A percentile compares a stretch with the other conserved stretches of the same genome.
Conservation (phyloP, 371 early-diverging fungal species). For the Umbelopsis sp. region DNA sequence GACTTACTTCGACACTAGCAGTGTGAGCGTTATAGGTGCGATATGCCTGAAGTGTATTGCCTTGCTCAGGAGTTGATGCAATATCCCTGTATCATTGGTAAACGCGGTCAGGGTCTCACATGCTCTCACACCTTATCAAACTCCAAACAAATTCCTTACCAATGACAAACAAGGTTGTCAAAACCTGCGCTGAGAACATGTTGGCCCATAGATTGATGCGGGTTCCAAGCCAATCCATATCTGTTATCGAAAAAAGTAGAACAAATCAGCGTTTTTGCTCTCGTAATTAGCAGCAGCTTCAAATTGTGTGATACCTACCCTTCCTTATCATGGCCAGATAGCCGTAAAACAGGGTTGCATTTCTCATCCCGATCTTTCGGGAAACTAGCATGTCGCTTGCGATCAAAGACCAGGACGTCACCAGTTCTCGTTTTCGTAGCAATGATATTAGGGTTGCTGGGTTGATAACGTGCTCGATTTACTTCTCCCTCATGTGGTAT, state of each 20-base stretch:
- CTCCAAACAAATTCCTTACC: conserved; percentile 45
- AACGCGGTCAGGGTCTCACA: background rate
- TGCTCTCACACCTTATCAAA: background rate
- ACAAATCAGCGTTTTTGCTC: background rate
- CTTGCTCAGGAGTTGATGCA: conserved; percentile 27
- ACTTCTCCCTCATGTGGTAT: conserved; percentile 96
- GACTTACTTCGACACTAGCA: conserved; percentile 83
- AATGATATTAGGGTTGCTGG: conserved; percentile 89
- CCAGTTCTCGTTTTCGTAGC: conserved; percentile 93
- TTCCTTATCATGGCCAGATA: conserved; percentile 92
- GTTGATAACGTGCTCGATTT: conserved; percentile 95
- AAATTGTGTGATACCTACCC: conserved; percentile 61
- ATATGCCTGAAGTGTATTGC: conserved; percentile 71
- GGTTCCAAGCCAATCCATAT: conserved; percentile 82
- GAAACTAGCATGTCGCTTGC: conserved; percentile 83
- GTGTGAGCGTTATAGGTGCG: conserved; percentile 83
- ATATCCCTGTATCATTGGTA: conserved; percentile 34
- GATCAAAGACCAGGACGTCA: conserved; percentile 95
- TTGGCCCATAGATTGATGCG: conserved; percentile 51
- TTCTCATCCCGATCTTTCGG: conserved; percentile 65
- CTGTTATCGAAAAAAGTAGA: conserved; percentile 27
- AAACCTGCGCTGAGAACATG: conserved; percentile 86
- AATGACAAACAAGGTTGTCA: conserved; percentile 84
- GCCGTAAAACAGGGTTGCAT: conserved; percentile 82
- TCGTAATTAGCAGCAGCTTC: background rate